Evolutionary conservation across 345 rosid species (phyloP), one percentile per base, ranked within the genome.

Genomic region (Microthlaspi erraticum): DNA sequence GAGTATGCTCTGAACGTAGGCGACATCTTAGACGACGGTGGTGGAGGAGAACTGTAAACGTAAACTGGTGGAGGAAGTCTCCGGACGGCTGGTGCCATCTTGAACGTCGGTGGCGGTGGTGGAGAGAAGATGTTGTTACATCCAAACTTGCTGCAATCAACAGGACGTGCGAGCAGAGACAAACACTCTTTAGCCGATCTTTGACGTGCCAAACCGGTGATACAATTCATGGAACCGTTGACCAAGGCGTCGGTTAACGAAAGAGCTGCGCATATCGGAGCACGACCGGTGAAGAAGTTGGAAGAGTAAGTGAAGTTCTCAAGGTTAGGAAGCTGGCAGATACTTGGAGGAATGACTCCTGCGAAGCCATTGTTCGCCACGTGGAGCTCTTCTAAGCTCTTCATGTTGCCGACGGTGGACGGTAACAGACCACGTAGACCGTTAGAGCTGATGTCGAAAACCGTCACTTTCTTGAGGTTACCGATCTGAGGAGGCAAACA

Each of bases 401-500:
- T 87, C 90, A 89, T 83, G 61, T 72, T 78, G 5, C 86, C 92
- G 45, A 87, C 26, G 16, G 77, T 53, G 7, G 82, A 53, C 0
- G 90, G 92, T 64, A 89, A 66, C 8, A 80, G 68, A 19, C 96
- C 96, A 26, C 75, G 86, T 3, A 89, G 80, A 70, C 59, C 43
- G 60, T 89, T 89, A 49, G 81, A 79, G 43, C 88, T 84, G 7
- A 85, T 85, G 71, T 89, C 96, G 43, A 89, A 83, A 13, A 89
- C 96, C 0, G 87, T 85, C 0, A 87, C 66, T 3, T 85, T 51
- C 65, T 72, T 77, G 14, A 89, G 85, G 80, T 80, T 71, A 2
- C 90, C 92, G 55, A 85, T 89, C 79, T 84, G 82, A 6, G 86
- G 75, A 37, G 96, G 92, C 75, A 89, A 79, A 70, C 96, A 89